Evolutionary conservation across 352 stramenopile species (phyloP).

Genomic region (Labyrinthula sp.): DNA sequence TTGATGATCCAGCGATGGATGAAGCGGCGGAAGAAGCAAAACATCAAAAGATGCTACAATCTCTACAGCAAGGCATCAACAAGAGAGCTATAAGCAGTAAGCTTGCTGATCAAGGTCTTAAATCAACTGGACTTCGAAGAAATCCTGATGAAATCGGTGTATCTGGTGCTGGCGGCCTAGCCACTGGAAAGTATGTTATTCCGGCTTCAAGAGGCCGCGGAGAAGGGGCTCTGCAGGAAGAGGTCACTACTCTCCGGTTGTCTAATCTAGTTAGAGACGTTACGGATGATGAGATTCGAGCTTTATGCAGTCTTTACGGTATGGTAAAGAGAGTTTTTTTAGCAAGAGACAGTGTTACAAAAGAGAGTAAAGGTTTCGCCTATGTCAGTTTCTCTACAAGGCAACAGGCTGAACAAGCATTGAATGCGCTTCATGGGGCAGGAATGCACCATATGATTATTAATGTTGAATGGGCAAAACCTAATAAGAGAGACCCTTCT

Average conservation of each 20-base stretch:
- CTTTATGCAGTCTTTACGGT: constrained; percentile 89
- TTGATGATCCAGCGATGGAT: constrained; percentile 23
- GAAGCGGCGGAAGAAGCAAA: constrained; percentile 4
- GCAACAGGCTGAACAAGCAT: constrained; percentile 77
- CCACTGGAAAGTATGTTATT: neutral
- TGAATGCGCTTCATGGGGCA: constrained; percentile 85
- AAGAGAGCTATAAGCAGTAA: constrained; percentile 16
- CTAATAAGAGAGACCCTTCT: constrained; percentile 32
- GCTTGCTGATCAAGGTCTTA: constrained; percentile 2
- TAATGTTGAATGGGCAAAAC: constrained; percentile 97
- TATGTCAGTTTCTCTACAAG: constrained; percentile 92
- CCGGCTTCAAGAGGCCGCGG: constrained; percentile 30
- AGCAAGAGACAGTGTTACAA: constrained; percentile 90
- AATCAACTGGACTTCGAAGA: constrained; percentile 7
- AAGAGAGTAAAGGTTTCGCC: constrained; percentile 84
- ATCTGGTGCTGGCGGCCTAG: neutral
- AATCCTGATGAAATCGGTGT: constrained; percentile 14
- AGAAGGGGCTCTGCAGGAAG: too few species aligned
- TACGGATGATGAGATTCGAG: constrained; percentile 86
- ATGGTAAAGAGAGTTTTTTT: constrained; percentile 87
- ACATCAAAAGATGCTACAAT: constrained; percentile 7
- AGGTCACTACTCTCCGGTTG: constrained; percentile 88
- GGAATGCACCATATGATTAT: constrained; percentile 99
- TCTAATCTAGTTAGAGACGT: constrained; percentile 97
- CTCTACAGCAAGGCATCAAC: constrained; percentile 17